Evolutionary conservation across 441 rosid species (phyloP).

Genomic region (Pelargonium citronellum): DNA sequence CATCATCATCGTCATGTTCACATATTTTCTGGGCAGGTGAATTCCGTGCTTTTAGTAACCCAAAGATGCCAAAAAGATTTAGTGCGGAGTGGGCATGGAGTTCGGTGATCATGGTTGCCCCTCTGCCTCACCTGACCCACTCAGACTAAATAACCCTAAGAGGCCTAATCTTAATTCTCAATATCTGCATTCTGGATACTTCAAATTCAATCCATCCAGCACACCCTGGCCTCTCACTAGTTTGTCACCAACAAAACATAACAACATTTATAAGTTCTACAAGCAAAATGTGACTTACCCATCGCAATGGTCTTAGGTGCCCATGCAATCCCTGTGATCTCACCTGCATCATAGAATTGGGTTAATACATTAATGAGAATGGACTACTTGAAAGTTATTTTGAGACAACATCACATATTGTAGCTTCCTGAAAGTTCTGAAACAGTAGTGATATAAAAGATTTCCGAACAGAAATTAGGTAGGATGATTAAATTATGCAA

Average conservation of each 20-base stretch:
- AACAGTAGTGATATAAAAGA: too few species aligned
- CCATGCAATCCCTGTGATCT: conserved; percentile 78
- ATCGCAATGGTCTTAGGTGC: conserved; percentile 53
- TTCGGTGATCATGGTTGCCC: too few species aligned
- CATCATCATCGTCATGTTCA: too few species aligned
- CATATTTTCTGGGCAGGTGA: too few species aligned
- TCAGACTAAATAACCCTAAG: too few species aligned
- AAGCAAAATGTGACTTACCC: conserved; percentile 40
- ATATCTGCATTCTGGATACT: neutral
- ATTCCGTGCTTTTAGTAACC: too few species aligned
- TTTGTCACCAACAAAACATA: neutral
- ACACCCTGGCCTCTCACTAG: neutral
- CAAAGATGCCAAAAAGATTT: too few species aligned
- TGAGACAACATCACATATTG: neutral
- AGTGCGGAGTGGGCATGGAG: too few species aligned
- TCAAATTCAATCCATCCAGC: neutral
- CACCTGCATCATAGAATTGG: conserved; percentile 44
- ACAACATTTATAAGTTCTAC: neutral
- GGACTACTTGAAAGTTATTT: neutral
- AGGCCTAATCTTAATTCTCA: too few species aligned
- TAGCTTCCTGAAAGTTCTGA: too few species aligned
- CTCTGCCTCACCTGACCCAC: too few species aligned
- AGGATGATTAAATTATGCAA: neutral
- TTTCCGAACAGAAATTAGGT: neutral
- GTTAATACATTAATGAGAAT: conserved; percentile 14